Base-by-base conservation (phyloP, 345 rosid genomes). In the Euclidium syriacum region DNA sequence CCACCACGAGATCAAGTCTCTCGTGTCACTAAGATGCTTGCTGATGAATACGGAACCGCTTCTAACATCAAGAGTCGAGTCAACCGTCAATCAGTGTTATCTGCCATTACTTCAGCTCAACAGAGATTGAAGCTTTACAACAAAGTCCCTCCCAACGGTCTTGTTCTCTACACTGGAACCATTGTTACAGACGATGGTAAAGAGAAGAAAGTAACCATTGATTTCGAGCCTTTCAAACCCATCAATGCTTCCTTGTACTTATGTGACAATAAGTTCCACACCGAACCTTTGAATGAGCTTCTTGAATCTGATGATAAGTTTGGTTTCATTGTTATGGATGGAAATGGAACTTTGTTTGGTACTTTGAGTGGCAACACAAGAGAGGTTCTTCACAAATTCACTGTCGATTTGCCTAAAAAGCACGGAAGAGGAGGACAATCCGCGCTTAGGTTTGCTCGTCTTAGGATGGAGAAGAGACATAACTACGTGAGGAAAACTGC, bases 341-440 rank as follows among this genome's bases (percentile, higher is more conserved):
- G 95, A 0, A 87, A 90, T 73, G 97, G 97, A 27, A 85, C 92
- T 14, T 73, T 90, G 33, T 90, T 90, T 62, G 97, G 97, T 18
- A 90, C 95, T 3, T 78, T 90, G 57, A 90, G 97, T 71, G 97
- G 95, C 33, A 90, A 87, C 64, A 87, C 97, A 1, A 70, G 97
- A 68, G 95, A 90, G 80, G 87, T 90, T 18, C 83, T 87, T 58
- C 97, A 90, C 52, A 90, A 90, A 25, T 87, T 87, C 59, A 76
- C 83, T 46, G 97, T 87, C 4, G 97, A 90, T 73, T 75, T 87
- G 16, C 97, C 95, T 1, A 87, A 90, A 77, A 90, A 90, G 78
- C 97, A 90, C 19, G 97, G 95, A 34, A 83, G 95, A 79, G 95
- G 97, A 81, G 95, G 97, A 30, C 95, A 87, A 60, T 90, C 97